A percentile compares a stretch with the other conserved stretches of the same genome.
Evolutionary conservation across 306 rosid genomes (phyloP).

Genomic region (Echinosophora koreensis): DNA sequence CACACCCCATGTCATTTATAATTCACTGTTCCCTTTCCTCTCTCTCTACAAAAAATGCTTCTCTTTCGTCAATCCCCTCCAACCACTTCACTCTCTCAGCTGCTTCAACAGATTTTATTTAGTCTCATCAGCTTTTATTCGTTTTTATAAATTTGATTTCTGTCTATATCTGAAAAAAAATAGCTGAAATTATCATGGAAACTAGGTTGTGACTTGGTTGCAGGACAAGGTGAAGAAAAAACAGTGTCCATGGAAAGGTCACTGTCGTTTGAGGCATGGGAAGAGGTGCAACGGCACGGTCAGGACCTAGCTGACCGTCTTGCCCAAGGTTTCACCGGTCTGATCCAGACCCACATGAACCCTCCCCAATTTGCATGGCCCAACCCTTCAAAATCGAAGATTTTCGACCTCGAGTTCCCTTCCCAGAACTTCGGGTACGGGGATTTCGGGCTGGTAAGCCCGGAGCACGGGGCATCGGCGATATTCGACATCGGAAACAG

Average conservation of each 20-base stretch:
- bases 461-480: constrained; percentile 68
- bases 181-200: constrained; percentile 44
- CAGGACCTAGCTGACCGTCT: constrained; percentile 96
- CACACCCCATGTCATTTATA: background rate
- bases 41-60: background rate
- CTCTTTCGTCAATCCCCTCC: too few relatives aligned
- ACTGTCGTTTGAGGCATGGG: constrained; percentile 95
- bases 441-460: constrained; percentile 64
- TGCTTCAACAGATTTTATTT: background rate
- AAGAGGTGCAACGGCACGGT: constrained; percentile 96
- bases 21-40: background rate
- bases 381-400: constrained; percentile 70
- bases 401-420: constrained; percentile 85
- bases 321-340: constrained; percentile 87
- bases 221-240: background rate
- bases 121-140: background rate
- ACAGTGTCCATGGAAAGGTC: constrained; percentile 89
- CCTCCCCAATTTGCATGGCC: constrained; percentile 92
- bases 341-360: constrained; percentile 83
- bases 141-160: too few relatives aligned
- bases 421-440: constrained; percentile 62
- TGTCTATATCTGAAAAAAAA: background rate
- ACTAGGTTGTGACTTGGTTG: constrained; percentile 21
- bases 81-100: background rate
- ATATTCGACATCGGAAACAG: constrained; percentile 82